Evolutionary conservation across 768 basidiomycete genomes (phyloP), one percentile per base, ranked within the genome.

Genomic region (Tulasnella sp.): DNA sequence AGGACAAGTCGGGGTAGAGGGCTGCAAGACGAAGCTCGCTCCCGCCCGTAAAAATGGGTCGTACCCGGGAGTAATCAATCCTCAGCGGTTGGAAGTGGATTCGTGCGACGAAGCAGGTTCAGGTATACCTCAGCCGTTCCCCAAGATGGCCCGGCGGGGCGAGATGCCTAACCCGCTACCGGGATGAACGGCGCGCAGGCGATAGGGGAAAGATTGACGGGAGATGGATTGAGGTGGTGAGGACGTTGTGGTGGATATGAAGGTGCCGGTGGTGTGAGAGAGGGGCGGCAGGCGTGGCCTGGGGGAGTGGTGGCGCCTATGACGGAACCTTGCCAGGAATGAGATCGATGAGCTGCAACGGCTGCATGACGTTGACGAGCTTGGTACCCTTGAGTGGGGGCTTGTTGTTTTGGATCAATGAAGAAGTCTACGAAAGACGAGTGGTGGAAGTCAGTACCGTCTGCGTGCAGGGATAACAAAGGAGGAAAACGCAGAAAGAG

Each of bases 351-450:
- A 76, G 34, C 31, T 14, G 42, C 64, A 14, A 19, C 54, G 15
- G 29, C 34, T 2, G 14, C 29, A 36, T 38, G 58, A 29, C 29
- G 49, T 40, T 76, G 67, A 58, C 40, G 74, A 70, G 67, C 49
- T 31, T 40, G 45, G 64, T 72, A 79, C 39, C 78, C 52, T 36
- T 79, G 78, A 22, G 67, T 72, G 29, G 73, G 72, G 14, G 29
- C 74, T 45, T 72, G 77, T 37, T 45, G 45, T 29, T 42, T 58
- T 45, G 58, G 22, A 34, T 49, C 73, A 36, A 52, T 82, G 54
- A 87, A 87, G 77, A 89, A 83, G 81, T 89, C 89, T 88, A 31
- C 52, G 64, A 12, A 52, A n/a, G 64, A 12, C n/a, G 64, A 37
- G 9, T 12, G 2, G 25, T 3, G 36, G 64, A 12, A 9, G 64